Percentiles rank a stretch among this genome's conserved stretches.
These are phyloP conservation scores for apple (Malus domestica) DNA, from an alignment of 306 rosid species.

Conservation along the genomic window ASM211411v1 NC_041803.1:21797001-21797500, in stretches of 20 bases:
- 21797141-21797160: no score
- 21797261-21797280: not conserved
- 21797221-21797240: not conserved
- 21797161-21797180: no score
- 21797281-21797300: no score
- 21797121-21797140: not conserved
- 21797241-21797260: not conserved
- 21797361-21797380: not conserved
- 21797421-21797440: not conserved
- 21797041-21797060: not conserved
- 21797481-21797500: no score
- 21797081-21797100: not conserved
- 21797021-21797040: not conserved
- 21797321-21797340: not conserved
- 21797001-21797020: not conserved
- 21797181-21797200: not conserved
- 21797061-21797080: not conserved
- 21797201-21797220: no score
- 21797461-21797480: no score
- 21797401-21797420: no score
- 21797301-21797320: not conserved
- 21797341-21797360: not conserved
- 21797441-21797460: no score
- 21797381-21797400: no score
- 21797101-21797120: not conserved